Evolutionary conservation across 176 grass and related monocot genomes (phyloP).

Genomic region (Oryza glaberrima): DNA sequence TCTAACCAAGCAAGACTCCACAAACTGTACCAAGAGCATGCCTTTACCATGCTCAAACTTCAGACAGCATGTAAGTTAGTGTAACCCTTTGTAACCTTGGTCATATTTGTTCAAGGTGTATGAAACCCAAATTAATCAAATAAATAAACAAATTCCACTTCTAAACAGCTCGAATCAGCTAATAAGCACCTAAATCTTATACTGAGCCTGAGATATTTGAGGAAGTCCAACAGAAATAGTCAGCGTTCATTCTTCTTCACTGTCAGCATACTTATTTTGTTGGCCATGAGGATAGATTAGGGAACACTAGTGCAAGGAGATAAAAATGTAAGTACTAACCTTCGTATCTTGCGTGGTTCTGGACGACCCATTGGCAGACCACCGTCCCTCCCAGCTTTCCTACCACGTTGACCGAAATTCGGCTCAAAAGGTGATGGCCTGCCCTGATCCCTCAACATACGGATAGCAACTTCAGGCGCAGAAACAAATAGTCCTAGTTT

Average conservation of each 20-base stretch:
- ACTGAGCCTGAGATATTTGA: not conserved
- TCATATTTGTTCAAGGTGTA: constrained; percentile 16
- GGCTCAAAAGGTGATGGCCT: constrained; percentile 60
- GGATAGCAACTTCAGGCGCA: constrained; percentile 90
- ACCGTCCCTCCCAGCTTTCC: too few relatives aligned
- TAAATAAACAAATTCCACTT: too few relatives aligned
- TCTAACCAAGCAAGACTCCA: not conserved
- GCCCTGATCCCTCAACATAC: constrained; percentile 89
- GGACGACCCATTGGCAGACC: not conserved
- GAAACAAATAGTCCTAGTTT: constrained; percentile 82
- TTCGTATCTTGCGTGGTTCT: constrained; percentile 86
- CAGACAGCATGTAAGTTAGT: constrained; percentile 15
- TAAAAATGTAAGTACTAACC: constrained; percentile 49
- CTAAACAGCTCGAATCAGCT: too few relatives aligned
- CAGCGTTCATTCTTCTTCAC: not conserved
- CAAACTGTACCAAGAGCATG: not conserved
- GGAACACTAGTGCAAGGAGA: not conserved
- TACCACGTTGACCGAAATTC: not conserved
- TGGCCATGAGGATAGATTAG: not conserved
- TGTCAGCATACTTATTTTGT: not conserved
- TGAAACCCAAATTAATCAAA: not conserved
- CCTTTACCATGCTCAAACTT: not conserved
- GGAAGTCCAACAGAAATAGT: constrained; percentile 14
- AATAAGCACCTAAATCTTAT: not conserved
- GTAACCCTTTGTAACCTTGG: not conserved